phyloP scores from a whole-genome alignment of 2,329 filamentous ascomycete species.

The Volutella citrinella region DNA sequence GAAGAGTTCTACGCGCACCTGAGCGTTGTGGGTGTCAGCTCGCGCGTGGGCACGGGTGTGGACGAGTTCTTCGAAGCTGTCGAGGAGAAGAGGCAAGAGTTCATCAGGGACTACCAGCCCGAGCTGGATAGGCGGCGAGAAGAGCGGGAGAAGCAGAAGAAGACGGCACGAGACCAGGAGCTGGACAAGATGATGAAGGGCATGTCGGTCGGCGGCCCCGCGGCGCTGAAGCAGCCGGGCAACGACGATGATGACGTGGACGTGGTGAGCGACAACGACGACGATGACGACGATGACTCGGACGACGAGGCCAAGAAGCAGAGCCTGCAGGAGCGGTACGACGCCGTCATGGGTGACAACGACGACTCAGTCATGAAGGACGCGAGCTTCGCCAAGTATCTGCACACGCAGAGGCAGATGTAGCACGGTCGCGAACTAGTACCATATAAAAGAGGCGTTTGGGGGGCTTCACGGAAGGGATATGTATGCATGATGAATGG shows the following conservation, averaged over 20 bases:
- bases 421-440: conserved; percentile 6
- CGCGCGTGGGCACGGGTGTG: conserved; percentile 87
- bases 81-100: conserved; percentile 81
- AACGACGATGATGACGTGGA: conserved; percentile 48
- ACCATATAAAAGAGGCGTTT: conserved; percentile 19
- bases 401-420: conserved; percentile 43
- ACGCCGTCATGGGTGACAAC: conserved; percentile 66
- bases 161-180: conserved; percentile 71
- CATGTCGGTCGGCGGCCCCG: conserved; percentile 56
- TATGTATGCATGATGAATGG: too few species aligned
- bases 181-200: conserved; percentile 92
- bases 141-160: conserved; percentile 74
- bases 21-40: conserved; percentile 88
- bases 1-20: conserved; percentile 97
- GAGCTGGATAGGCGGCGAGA: conserved; percentile 78
- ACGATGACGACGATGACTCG: conserved; percentile 54
- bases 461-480: too few species aligned
- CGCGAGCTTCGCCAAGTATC: conserved; percentile 61
- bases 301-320: conserved; percentile 61
- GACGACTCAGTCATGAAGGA: conserved; percentile 49
- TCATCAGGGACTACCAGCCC: conserved; percentile 84
- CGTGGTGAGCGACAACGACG: conserved; percentile 57
- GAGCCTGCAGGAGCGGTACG: conserved; percentile 72
- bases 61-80: conserved; percentile 94
- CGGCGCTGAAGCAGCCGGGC: conserved; percentile 35